Evolutionary conservation across 495 filamentous ascomycete genomes (phyloP).

Genomic region (Jackrogersella minutella): DNA sequence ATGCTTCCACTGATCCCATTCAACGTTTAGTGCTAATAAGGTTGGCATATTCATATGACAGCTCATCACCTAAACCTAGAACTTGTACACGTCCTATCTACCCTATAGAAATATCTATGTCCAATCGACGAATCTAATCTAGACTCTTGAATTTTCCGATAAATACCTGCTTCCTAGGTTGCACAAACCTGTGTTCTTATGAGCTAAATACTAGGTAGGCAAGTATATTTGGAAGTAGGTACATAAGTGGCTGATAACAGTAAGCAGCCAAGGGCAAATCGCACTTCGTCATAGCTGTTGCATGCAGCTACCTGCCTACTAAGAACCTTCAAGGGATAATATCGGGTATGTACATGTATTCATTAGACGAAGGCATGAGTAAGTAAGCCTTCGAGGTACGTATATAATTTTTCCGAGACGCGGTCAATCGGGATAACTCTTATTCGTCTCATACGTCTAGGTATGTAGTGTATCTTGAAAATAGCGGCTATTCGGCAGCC

Average conservation of each 20-base stretch:
- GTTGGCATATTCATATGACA: constrained; percentile 3
- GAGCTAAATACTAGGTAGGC: background rate
- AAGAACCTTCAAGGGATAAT: too few species aligned
- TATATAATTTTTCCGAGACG: background rate
- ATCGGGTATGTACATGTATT: too few species aligned
- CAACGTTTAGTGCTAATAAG: background rate
- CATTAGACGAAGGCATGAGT: background rate
- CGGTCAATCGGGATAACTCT: background rate
- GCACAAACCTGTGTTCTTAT: constrained; percentile 2
- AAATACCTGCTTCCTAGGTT: background rate
- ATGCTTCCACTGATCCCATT: constrained; percentile 2
- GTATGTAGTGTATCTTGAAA: background rate
- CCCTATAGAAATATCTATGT: constrained; percentile 12
- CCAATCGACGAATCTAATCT: constrained; percentile 15
- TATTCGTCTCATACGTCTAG: background rate
- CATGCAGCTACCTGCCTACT: constrained; percentile 1
- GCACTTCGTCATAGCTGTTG: background rate
- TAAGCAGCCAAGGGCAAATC: constrained; percentile 4
- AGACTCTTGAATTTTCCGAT: background rate
- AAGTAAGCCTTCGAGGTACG: background rate
- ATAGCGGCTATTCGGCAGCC: background rate
- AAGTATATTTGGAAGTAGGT: background rate
- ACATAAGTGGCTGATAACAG: too few species aligned
- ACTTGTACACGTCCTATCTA: too few species aligned
- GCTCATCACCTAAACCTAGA: constrained; percentile 1